Base-by-base conservation (phyloP, 495 filamentous ascomycete species). In the Penicillium subrubescens region DNA sequence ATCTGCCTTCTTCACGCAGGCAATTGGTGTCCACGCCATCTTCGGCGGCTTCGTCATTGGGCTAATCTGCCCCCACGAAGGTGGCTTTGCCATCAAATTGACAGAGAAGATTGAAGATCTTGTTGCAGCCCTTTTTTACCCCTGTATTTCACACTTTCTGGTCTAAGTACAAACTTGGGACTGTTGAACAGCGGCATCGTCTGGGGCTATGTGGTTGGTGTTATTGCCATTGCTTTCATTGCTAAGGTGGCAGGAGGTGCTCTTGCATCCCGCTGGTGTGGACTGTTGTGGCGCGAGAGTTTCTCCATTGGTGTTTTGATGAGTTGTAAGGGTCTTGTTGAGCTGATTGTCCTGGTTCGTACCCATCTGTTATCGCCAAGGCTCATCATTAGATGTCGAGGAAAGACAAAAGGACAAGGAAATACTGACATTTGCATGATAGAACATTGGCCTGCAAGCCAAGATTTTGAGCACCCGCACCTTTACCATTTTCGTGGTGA, bases 401-500 rank as follows among this genome's bases (percentile, higher is more conserved):
- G 8, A 14, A 12, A 12, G 44, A 14, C 23, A 4, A 8, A 48
- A 23, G 19, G 19, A 11, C n/a, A 46, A 46, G 8, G 8, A 27
- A 8, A 27, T 31, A 37, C 54, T 57, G 19, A 57, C 11, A 27
- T 25, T 35, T 17, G 34, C 15, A 54, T 60, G 41, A 54, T 60
- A 96, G 91, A 99, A 99, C 68, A 97, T 99, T 70, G 95, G 95
- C 27, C 84, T 95, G 17, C 90, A 96, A 84, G 95, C 95, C 25
- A 88, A 89, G 56, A 97, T 99, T 65, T 78, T 99, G 33, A 94
- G 90, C 55, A 83, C 85, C 27, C 86, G 88, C 31, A 97, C 95
- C 0, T 99, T 99, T 73, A 99, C 94, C 35, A 97, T 99, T 61
- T 99, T 99, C 59, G 95, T 99, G n/a, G 92, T 97, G 65, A 97